phyloP scores from a whole-genome alignment of 192 early-diverging fungal genomes.

The Dissophora globulifera region DNA sequence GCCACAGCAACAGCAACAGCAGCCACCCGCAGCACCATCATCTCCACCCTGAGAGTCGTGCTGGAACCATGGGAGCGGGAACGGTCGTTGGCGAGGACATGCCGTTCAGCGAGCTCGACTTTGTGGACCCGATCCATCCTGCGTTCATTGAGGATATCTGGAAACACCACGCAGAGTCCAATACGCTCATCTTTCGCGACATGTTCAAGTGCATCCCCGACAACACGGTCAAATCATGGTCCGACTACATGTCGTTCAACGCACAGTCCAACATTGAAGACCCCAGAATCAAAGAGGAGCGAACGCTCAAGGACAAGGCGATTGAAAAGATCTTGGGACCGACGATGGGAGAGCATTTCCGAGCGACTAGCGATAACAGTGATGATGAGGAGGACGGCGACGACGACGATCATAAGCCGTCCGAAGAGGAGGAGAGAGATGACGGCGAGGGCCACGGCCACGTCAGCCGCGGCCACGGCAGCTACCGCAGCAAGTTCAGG shows the following conservation, averaged over 20 bases:
- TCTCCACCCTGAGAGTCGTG: no score
- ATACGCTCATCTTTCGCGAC: constrained; percentile 72
- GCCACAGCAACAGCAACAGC: no score
- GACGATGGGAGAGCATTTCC: constrained; percentile 34
- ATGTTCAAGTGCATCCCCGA: constrained; percentile 85
- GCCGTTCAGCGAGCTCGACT: constrained; percentile 38
- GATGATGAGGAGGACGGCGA: constrained; percentile 28
- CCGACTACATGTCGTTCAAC: constrained; percentile 56
- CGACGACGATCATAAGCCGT: background rate
- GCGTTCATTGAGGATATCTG: constrained; percentile 70
- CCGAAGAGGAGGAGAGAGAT: no score
- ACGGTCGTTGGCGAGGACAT: background rate
- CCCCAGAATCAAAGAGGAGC: constrained; percentile 46
- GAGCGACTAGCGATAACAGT: constrained; percentile 7
- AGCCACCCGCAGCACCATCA: no score
- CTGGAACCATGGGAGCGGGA: no score
- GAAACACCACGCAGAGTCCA: constrained; percentile 67
- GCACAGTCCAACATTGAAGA: constrained; percentile 40
- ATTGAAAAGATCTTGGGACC: constrained; percentile 46
- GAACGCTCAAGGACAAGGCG: constrained; percentile 43
- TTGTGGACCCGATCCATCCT: constrained; percentile 74
- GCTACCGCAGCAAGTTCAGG: no score
- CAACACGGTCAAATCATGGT: constrained; percentile 77
- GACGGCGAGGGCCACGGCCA: no score
- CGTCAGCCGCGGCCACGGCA: no score